Evolutionary conservation across 306 rosid species (phyloP).

Genomic region (Vachellia pachyceras): DNA sequence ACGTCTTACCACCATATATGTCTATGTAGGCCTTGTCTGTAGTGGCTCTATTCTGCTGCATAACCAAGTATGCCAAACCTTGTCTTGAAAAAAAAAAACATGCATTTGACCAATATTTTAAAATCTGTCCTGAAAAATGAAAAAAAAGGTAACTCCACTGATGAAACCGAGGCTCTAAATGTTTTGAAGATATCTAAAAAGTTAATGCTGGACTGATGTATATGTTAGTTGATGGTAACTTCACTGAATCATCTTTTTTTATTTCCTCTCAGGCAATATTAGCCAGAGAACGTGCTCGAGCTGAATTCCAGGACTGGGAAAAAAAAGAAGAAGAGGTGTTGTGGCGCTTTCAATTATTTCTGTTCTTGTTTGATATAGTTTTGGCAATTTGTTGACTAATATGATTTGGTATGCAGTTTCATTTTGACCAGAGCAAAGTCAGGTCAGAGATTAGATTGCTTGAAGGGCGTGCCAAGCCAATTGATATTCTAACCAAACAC

Average conservation of each 20-base stretch:
- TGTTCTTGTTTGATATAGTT: constrained; percentile 24
- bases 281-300: constrained; percentile 97
- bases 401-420: constrained; percentile 66
- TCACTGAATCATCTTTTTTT: constrained; percentile 24
- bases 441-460: constrained; percentile 97
- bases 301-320: constrained; percentile 99
- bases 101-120: constrained; percentile 14
- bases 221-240: constrained; percentile 1
- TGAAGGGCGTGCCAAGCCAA: constrained; percentile 96
- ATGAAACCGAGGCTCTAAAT: constrained; percentile 13
- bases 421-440: constrained; percentile 97
- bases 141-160: background rate
- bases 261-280: constrained; percentile 72
- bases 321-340: constrained; percentile 98
- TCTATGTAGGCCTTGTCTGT: background rate
- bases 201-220: constrained; percentile 11
- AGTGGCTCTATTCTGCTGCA: constrained; percentile 18
- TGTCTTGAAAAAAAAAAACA: background rate
- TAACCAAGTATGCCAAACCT: constrained; percentile 12
- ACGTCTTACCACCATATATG: background rate
- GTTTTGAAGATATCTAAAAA: background rate
- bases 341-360: constrained; percentile 30
- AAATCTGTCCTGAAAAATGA: background rate
- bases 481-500: constrained; percentile 86
- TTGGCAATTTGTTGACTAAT: constrained; percentile 31